These are phyloP conservation scores for Arthonia radiata DNA, from an alignment of 495 filamentous ascomycete genomes.

Conservation along the genomic window DNA sequence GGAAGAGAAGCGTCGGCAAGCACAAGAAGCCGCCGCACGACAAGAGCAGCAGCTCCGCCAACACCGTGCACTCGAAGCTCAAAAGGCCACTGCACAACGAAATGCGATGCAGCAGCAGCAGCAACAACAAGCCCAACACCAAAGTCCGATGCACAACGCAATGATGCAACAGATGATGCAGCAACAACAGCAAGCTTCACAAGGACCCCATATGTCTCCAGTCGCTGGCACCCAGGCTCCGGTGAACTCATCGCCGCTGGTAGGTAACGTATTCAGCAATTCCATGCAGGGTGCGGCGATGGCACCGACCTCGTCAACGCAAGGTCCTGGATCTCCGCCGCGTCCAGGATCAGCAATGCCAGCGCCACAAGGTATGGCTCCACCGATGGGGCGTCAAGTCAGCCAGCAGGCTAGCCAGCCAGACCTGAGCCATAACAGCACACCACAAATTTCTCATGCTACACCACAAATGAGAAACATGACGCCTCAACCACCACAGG, in stretches of 20 bases:
- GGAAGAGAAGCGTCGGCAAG: conserved; percentile 9
- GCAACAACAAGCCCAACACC: conserved; percentile 13
- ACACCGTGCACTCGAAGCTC: too few relatives aligned
- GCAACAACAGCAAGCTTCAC: conserved; percentile 22
- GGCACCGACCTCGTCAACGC: conserved; percentile 54
- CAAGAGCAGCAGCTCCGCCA: conserved; percentile 5
- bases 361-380: conserved; percentile 34
- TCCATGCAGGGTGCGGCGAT: conserved; percentile 39
- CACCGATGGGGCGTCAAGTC: conserved; percentile 48
- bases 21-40: conserved; percentile 8
- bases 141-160: too few relatives aligned
- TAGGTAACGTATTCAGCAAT: conserved; percentile 24
- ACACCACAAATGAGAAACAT: conserved; percentile 57
- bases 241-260: conserved; percentile 54
- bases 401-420: conserved; percentile 38
- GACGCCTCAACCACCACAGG: conserved; percentile 14
- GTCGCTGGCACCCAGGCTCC: conserved; percentile 27
- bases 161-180: conserved; percentile 3
- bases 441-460: conserved; percentile 53
- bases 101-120: conserved; percentile 3
- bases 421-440: conserved; percentile 45
- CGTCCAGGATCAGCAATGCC: conserved; percentile 56
- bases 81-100: too few relatives aligned
- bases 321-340: conserved; percentile 46
- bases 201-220: conserved; percentile 19